phyloP scores from a whole-genome alignment of 176 grass and related monocot genomes.

The Raddia distichophylla region DNA sequence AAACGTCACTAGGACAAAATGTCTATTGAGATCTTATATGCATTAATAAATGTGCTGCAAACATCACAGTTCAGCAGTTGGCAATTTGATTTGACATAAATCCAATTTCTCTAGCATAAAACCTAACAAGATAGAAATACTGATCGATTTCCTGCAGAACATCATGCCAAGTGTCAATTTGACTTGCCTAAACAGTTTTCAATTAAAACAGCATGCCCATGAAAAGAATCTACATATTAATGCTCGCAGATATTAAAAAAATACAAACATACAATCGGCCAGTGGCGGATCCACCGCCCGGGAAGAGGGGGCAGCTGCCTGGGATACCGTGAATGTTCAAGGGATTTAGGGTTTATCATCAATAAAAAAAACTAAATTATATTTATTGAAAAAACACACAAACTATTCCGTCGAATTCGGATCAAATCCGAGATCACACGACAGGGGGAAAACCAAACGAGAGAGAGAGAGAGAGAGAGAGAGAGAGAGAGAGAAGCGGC shows the following conservation, averaged over 20 bases:
- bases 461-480: too few relatives aligned
- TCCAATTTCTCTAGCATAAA: not conserved
- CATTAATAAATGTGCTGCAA: not conserved
- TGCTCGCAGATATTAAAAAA: not conserved
- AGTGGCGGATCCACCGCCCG: too few relatives aligned
- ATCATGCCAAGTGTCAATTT: not conserved
- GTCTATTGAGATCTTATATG: not conserved
- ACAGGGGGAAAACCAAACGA: too few relatives aligned
- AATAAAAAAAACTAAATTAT: too few relatives aligned
- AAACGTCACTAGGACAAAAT: not conserved
- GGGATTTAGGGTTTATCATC: too few relatives aligned
- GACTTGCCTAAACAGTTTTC: not conserved
- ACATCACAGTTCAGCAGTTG: not conserved
- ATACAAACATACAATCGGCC: not conserved
- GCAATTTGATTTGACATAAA: not conserved
- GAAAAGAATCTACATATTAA: not conserved
- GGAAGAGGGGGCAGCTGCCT: too few relatives aligned
- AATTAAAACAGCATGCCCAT: not conserved
- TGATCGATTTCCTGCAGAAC: not conserved
- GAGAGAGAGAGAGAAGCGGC: too few relatives aligned
- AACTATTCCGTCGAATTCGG: too few relatives aligned
- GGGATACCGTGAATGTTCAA: too few relatives aligned
- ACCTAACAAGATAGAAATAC: not conserved
- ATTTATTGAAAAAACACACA: too few relatives aligned
- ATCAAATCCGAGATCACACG: too few relatives aligned